Evolutionary conservation across 495 filamentous ascomycete genomes (phyloP), one percentile per base, ranked within the genome.

Genomic region (Penicillium malachiteum): DNA sequence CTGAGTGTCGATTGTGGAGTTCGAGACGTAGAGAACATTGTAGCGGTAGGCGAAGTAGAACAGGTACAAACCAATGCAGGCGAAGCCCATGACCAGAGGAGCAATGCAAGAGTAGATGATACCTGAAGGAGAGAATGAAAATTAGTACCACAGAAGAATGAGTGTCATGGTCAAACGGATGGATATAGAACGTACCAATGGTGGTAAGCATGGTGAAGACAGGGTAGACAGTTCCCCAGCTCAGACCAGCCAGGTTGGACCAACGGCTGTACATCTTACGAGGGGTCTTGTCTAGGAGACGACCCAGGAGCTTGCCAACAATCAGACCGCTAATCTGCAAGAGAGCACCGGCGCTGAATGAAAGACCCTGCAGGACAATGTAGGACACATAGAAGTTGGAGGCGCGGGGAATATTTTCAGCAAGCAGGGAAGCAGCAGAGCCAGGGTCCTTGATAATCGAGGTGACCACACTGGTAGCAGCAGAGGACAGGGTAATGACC

Each of bases 381-480:
- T 96, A 98, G 0, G 89, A 87, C 48, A 97, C 87, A 73, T 96
- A 98, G 71, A 98, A 92, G 74, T 95, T 97, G 59, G 91, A 92
- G 3, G 89, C 83, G 50, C 78, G 84, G 8, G 94, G 94, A 10
- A 97, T 73, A 54, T 88, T 87, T 13, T 75, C 60, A 12, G 94
- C 87, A 10, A 98, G 81, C 49, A 97, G 72, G 6, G 52, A 73
- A 0, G 89, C 75, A 26, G 81, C 86, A 7, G 64, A 68, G 3
- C 65, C 58, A 7, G 94, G 95, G 3, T 89, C 57, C 0, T 84
- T 30, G 40, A 82, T 76, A 58, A 97, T 92, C 21, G 78, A 43
- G n/a, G 69, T 58, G 44, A 83, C 84, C 7, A 77, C 72, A 57
- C 70, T 72, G 30, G 77, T 63, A 3, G 88, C 81, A 1, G 91